A percentile compares a stretch with the other conserved stretches of the same genome.
Conservation (phyloP, 345 rosid genomes). For the Dovyalis caffra region DNA sequence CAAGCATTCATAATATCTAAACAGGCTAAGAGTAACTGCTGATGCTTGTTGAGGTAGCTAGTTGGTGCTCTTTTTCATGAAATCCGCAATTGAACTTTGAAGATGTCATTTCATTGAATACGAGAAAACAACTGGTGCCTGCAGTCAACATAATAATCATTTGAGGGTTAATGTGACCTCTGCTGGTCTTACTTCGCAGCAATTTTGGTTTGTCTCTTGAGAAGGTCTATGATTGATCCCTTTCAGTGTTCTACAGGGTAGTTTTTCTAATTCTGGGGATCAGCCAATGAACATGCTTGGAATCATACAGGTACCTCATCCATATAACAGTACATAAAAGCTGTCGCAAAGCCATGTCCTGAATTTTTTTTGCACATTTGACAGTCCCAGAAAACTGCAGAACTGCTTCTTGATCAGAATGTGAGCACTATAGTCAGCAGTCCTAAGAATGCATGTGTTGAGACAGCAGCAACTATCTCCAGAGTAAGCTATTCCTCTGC, state of each 20-base stretch:
- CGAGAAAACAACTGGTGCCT: not conserved
- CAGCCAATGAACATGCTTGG: slow-evolving; percentile 80
- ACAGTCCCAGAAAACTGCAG: slow-evolving; percentile 94
- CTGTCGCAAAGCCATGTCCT: slow-evolving; percentile 8
- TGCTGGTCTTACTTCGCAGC: not conserved
- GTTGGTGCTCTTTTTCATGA: not conserved
- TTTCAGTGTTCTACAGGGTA: slow-evolving; percentile 38
- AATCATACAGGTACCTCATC: slow-evolving; percentile 62
- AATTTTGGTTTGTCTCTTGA: not conserved
- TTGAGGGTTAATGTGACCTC: not conserved
- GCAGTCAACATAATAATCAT: not conserved
- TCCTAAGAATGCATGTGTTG: slow-evolving; percentile 49
- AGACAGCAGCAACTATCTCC: slow-evolving; percentile 60
- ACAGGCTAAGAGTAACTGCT: not conserved
- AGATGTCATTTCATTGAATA: not conserved
- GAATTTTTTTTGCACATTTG: slow-evolving; percentile 22
- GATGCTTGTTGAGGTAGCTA: not conserved
- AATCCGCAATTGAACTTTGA: not conserved
- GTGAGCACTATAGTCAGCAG: slow-evolving; percentile 62
- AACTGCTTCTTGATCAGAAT: slow-evolving; percentile 82
- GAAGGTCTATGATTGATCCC: too few relatives aligned
- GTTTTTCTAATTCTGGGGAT: slow-evolving; percentile 34
- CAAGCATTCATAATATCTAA: not conserved
- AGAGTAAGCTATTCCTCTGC: slow-evolving; percentile 41
- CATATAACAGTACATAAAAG: not conserved